Conservation (phyloP, 345 rosid species). For the Streptanthus diversifolius region DNA sequence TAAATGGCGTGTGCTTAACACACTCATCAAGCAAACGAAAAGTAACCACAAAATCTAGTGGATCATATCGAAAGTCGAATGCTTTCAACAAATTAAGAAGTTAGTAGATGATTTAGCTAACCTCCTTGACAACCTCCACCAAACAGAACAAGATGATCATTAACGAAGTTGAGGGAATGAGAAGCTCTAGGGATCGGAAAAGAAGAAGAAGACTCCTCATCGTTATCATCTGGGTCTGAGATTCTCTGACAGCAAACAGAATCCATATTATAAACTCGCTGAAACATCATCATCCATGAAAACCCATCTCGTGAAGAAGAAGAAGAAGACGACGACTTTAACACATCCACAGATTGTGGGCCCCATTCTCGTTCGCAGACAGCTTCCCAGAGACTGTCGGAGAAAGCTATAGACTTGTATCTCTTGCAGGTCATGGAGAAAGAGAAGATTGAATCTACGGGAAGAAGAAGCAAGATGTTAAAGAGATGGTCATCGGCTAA, state of each 20-base stretch:
- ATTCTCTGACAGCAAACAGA: slow-evolving; percentile 57
- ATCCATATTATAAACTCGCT: slow-evolving; percentile 54
- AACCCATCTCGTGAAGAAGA: slow-evolving; percentile 27
- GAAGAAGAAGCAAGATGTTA: slow-evolving; percentile 73
- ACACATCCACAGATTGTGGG: slow-evolving; percentile 44
- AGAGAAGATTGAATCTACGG: slow-evolving; percentile 64
- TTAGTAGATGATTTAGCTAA: slow-evolving; percentile 28
- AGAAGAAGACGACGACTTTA: slow-evolving; percentile 42
- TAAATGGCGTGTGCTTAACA: slow-evolving; percentile 26
- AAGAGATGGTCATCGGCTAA: slow-evolving; percentile 67
- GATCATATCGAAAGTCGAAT: neutral
- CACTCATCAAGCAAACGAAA: slow-evolving; percentile 22
- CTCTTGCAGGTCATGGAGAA: slow-evolving; percentile 71
- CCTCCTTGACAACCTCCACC: slow-evolving; percentile 99
- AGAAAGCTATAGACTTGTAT: slow-evolving; percentile 48
- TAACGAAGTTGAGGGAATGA: slow-evolving; percentile 86
- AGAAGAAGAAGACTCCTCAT: slow-evolving; percentile 30
- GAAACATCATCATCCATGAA: slow-evolving; percentile 72
- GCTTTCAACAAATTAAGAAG: neutral
- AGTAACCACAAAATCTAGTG: neutral
- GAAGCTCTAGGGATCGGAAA: slow-evolving; percentile 83
- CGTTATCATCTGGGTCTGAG: slow-evolving; percentile 31
- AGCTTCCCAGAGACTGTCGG: slow-evolving; percentile 76
- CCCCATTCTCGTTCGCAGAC: slow-evolving; percentile 81
- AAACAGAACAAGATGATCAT: slow-evolving; percentile 76